Base-by-base conservation (phyloP, 805 yeast genomes). In the Cyberlindnera euphorbiiphila region DNA sequence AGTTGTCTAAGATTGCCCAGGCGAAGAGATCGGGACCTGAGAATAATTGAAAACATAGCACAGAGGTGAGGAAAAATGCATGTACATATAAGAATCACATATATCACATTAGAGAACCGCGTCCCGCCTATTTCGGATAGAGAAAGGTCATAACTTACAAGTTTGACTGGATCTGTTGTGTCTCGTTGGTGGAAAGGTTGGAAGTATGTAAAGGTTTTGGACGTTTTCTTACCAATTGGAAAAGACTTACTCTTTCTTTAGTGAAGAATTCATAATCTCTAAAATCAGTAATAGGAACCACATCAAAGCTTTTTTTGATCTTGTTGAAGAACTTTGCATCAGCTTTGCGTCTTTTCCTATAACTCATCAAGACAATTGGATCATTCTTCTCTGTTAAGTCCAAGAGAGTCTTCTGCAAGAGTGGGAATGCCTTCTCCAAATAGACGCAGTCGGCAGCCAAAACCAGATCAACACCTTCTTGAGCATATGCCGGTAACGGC, bases 381-480 rank as follows among this genome's bases (percentile, higher is more conserved):
- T 65, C 67, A 6, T 54, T 43, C 12, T 64, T 63, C 5, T 54
- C 43, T 0, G 63, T 57, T 14, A 76, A 47, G 41, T 72, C 74
- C 24, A 72, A 41, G 21, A 76, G 53, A 0, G 81, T 76, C 41
- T 61, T 55, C 36, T 71, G 74, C 25, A 76, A 51, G 27, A 74
- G 48, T 5, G 76, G 78, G 49, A 76, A 76, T 3, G 78, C 76
- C 9, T 60, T 50, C 46, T 74, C 81, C 19, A 71, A 58, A 41
- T 76, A 76, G 11, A 76, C 81, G 53, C 81, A 75, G 52, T 76
- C 82, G 0, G 81, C 81, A 5, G 81, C 81, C 17, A 76, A 50
- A 3, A 76, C 56, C 5, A 74, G 56, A 52, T 74, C 78, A 4
- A 65, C 62, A 5, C 54, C 59, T 1, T 48, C 50, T 9, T 45